Base-by-base conservation (phyloP, 192 early-diverging fungal species). In the Linnemannia exigua region DNA sequence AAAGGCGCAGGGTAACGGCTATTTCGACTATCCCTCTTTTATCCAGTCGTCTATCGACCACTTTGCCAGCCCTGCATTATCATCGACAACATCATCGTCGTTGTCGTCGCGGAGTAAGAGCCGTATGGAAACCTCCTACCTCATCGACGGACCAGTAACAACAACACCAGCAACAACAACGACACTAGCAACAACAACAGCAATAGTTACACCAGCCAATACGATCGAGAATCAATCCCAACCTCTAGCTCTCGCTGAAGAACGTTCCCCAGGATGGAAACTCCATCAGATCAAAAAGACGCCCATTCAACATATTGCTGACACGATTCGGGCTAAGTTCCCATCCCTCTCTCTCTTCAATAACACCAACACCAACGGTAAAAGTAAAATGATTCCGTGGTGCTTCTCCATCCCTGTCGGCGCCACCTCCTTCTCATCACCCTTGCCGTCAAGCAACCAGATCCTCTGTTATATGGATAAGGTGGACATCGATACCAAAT, bases 71-170 rank as follows among this genome's bases (percentile, higher is more conserved):
- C 58, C 58, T 8, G 6, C 2, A 58, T 5, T 22, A 11, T 58
- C 22, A 9, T 0, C 50, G 22, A 52, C 19, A 54, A 25, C 22
- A 25, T 54, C 52, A n/a, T n/a, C n/a, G n/a, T n/a, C n/a, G n/a
- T n/a, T n/a, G n/a, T 44, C 9, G 41, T 61, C 14, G 67, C 67
- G 19, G 16, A 38, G 7, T 33, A 69, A 38, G 19, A 69, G 70
- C 15, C 70, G 70, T n/a, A 71, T 71, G 70, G 70, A 71, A 25
- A 54, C 16, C 17, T 63, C 14, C 37, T 75, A 75, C 58, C 74
- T 36, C 41, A 9, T 44, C 41, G 9, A 44, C 41, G 5, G 3
- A 3, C 41, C 28, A 63, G 5, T n/a, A 25, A 22, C 35, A 41
- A 72, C 5, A 7, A n/a, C 0, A n/a, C n/a, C 28, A 58, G 4